A percentile compares a stretch with the other conserved stretches of the same genome.
Evolutionary conservation across 2,329 filamentous ascomycete genomes (phyloP).

Genomic region (Diplodia sapinea): DNA sequence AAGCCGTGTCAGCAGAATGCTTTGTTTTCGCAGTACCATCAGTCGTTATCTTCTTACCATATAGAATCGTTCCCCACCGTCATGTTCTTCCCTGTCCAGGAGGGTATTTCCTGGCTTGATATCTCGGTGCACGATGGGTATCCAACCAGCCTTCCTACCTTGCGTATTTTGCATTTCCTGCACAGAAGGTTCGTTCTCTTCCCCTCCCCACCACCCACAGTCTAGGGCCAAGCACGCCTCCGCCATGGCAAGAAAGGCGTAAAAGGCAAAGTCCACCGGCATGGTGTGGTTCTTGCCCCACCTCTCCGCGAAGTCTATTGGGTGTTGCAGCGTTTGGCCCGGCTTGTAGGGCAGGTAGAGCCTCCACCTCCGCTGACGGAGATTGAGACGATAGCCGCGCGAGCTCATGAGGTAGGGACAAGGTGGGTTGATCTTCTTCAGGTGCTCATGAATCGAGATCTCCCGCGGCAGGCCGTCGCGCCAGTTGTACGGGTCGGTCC

Average conservation of each 20-base stretch:
- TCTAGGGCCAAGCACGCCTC: constrained; percentile 16
- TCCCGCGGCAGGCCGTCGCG: constrained; percentile 5
- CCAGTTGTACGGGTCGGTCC: background rate
- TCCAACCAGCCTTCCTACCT: constrained; percentile 4
- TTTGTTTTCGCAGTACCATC: background rate
- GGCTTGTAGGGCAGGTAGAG: background rate
- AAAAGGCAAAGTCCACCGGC: background rate
- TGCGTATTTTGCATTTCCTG: background rate
- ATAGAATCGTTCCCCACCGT: background rate
- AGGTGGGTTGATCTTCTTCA: constrained; percentile 5
- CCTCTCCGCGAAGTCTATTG: background rate
- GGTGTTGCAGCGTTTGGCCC: background rate
- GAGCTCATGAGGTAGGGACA: constrained; percentile 3
- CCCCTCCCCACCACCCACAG: constrained; percentile 15
- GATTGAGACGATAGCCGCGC: constrained; percentile 9
- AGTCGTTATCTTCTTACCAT: background rate
- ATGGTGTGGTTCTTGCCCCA: no score
- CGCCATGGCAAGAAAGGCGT: background rate
- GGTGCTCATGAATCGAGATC: background rate
- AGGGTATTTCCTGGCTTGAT: background rate
- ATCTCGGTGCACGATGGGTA: constrained; percentile 18
- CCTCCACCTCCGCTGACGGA: background rate
- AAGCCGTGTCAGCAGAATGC: background rate
- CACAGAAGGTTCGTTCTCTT: background rate
- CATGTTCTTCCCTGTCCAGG: background rate